Evolutionary conservation across 495 filamentous ascomycete species (phyloP), one percentile per base, ranked within the genome.

Genomic region (Aspergillus indologenus): DNA sequence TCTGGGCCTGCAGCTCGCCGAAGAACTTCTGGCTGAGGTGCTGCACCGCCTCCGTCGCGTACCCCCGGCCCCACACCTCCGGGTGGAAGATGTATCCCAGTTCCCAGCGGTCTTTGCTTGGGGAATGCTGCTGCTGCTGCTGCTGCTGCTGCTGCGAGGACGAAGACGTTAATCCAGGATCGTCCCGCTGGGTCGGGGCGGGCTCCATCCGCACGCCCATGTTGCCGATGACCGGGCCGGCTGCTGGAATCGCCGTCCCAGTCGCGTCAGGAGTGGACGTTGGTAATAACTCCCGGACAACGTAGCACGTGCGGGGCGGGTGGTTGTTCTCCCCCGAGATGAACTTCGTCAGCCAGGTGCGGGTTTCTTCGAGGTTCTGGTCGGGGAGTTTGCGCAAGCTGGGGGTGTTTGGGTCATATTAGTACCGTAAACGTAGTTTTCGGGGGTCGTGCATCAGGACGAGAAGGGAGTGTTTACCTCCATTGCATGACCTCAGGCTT

Each of bases 21-120:
- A 47, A 54, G 50, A 56, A 65, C 44, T 14, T 11, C 15, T 12
- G 50, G n/a, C 57, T 17, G 18, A 57, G 8, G 2, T 56, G 60
- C 52, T 19, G 26, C 46, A 63, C 64, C 1, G 58, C 57, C 58
- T 66, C 64, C 21, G 51, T 63, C 42, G 64, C 64, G 52, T 63
- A 61, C 29, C 64, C 64, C 43, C 45, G 21, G 11, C 64, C 60
- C 64, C 64, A 66, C 8, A 56, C 54, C 18, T 17, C 0, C 0
- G 60, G 54, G 7, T 63, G 51, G 49, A 66, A 59, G 42, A 58
- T 55, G 44, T 66, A 66, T 18, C 64, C 64, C 29, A 66, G 21
- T 46, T 66, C 64, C 55, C 50, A 59, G n/a, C 52, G 51, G 14
- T 47, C 43, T 14, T 42, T 34, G 26, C 26, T 23, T 18, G 23